Conservation (phyloP, 768 basidiomycete genomes). For the Lactifluus pinguis region DNA sequence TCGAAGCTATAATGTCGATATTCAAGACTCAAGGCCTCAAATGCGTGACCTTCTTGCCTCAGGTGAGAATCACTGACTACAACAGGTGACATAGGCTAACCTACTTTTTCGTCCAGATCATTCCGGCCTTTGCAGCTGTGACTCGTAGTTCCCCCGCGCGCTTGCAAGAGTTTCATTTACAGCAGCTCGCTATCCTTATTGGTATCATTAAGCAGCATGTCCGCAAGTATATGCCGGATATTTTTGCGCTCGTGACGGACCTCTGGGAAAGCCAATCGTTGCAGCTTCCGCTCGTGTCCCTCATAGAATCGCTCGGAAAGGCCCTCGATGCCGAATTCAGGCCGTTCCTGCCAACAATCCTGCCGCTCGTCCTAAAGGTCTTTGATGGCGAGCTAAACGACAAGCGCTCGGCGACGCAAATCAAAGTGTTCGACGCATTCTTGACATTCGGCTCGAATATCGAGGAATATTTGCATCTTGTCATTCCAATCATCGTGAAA, state of each 20-base stretch:
- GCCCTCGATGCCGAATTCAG: conserved; percentile 97
- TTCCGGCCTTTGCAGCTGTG: conserved; percentile 89
- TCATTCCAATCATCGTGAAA: conserved; percentile 89
- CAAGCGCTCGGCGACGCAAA: conserved; percentile 66
- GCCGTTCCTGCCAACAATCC: conserved; percentile 83
- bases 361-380: conserved; percentile 83
- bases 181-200: conserved; percentile 91
- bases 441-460: conserved; percentile 93
- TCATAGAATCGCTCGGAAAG: conserved; percentile 88
- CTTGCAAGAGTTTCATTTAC: conserved; percentile 86
- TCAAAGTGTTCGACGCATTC: conserved; percentile 91
- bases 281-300: conserved; percentile 84
- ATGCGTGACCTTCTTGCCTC: conserved; percentile 90
- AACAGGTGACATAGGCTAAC: background rate
- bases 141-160: conserved; percentile 75
- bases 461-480: conserved; percentile 95
- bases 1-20: conserved; percentile 97
- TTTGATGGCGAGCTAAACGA: conserved; percentile 86
- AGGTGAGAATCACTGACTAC: conserved; percentile 38
- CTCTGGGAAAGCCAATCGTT: conserved; percentile 81
- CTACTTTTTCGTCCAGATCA: conserved; percentile 45
- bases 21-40: conserved; percentile 97
- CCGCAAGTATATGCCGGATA: conserved; percentile 78
- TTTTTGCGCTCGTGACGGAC: conserved; percentile 79
- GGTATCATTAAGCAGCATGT: conserved; percentile 97